Percentiles rank a stretch among this genome's conserved stretches.
phyloP scores from a whole-genome alignment of 768 basidiomycete genomes.

The Amanita rimosa region DNA sequence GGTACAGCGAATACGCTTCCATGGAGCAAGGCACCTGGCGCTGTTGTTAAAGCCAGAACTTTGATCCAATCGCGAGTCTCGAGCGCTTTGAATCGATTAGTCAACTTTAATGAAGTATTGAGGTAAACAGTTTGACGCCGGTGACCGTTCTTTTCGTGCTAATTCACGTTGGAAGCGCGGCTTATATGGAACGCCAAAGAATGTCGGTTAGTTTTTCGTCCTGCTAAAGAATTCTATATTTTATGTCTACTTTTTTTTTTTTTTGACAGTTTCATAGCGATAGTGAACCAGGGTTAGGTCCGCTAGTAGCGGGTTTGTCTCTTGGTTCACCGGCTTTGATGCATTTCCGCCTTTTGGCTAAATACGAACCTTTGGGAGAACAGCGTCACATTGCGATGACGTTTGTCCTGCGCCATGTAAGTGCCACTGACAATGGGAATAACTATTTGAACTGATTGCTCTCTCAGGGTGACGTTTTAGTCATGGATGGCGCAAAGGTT shows the following conservation, averaged over 20 bases:
- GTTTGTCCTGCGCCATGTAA: conserved; percentile 57
- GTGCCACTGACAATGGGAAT: conserved; percentile 4
- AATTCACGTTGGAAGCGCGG: conserved; percentile 32
- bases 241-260: too few species aligned
- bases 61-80: conserved; percentile 47
- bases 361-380: conserved; percentile 20
- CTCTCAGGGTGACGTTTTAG: conserved; percentile 53
- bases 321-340: conserved; percentile 69
- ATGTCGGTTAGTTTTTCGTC: conserved; percentile 50
- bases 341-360: conserved; percentile 55
- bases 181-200: conserved; percentile 77
- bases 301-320: conserved; percentile 64
- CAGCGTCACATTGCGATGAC: conserved; percentile 31
- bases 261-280: conserved; percentile 85
- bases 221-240: too few species aligned
- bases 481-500: conserved; percentile 64
- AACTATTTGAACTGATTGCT: neutral
- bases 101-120: conserved; percentile 66
- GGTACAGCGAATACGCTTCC: conserved; percentile 65
- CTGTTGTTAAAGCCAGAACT: conserved; percentile 44
- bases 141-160: neutral
- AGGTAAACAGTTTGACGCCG: conserved; percentile 24
- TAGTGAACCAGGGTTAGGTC: conserved; percentile 62
- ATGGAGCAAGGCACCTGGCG: conserved; percentile 43
- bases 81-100: conserved; percentile 27